Percentiles rank a stretch among this genome's conserved stretches.
Evolutionary conservation across 768 basidiomycete species (phyloP).

Genomic region (Boletus rufocinnamomeus): DNA sequence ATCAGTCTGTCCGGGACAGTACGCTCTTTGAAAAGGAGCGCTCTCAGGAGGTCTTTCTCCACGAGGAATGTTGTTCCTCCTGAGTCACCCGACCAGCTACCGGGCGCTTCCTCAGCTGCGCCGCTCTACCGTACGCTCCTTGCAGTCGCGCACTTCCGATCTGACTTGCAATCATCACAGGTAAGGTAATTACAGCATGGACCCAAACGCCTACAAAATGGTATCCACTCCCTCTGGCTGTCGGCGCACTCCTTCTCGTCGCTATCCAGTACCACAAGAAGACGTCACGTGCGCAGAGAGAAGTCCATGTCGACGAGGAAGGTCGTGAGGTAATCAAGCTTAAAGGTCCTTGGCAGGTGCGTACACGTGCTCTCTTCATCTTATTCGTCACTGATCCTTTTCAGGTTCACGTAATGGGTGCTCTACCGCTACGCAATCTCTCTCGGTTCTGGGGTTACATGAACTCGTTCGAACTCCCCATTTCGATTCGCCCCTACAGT

Average conservation of each 20-base stretch:
- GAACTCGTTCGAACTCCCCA: constrained; percentile 89
- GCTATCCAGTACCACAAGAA: constrained; percentile 74
- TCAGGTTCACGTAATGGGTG: constrained; percentile 95
- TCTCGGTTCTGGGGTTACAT: constrained; percentile 98
- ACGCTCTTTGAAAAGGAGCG: constrained; percentile 28
- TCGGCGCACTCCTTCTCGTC: constrained; percentile 86
- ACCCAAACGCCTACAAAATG: constrained; percentile 87
- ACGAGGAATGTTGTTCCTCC: constrained; percentile 27
- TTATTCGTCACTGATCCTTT: constrained; percentile 1
- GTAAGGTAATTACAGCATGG: constrained; percentile 75
- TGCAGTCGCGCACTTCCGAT: neutral
- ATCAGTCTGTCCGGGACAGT: constrained; percentile 36
- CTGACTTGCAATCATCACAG: constrained; percentile 35
- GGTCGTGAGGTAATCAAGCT: constrained; percentile 79
- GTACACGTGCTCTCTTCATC: constrained; percentile 19
- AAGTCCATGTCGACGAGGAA: constrained; percentile 79
- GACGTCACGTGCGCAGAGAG: constrained; percentile 47
- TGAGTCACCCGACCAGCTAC: constrained; percentile 51
- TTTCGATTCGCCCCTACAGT: constrained; percentile 93
- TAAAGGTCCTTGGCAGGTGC: constrained; percentile 92
- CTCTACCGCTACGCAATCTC: constrained; percentile 89
- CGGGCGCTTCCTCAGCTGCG: constrained; percentile 33
- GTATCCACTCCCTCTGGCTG: constrained; percentile 91
- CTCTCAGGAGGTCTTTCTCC: constrained; percentile 31
- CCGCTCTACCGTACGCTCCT: constrained; percentile 49